Evolutionary conservation across 2,329 filamentous ascomycete species (phyloP), one percentile per base, ranked within the genome.

Genomic region (Venturia asperata): DNA sequence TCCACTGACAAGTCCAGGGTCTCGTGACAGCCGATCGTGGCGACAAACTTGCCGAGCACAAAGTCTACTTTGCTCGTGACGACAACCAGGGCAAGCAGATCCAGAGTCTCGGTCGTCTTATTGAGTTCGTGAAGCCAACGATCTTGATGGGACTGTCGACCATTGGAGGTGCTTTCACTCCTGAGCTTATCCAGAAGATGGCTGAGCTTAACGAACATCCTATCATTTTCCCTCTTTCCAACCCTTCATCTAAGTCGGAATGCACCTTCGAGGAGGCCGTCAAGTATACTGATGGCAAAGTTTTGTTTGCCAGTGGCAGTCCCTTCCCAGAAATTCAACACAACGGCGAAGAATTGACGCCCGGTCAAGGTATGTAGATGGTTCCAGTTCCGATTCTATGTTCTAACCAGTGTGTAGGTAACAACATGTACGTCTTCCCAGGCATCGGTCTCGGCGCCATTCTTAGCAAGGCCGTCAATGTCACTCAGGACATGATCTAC

Each of bases 401-500:
- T 67, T 79, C 80, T 62, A 81, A 86, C 69, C 89, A 85, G 42
- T 88, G 90, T 77, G 88, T 91, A 80, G 92, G 93, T 69, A 92
- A 92, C 83, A 87, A 88, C 80, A 88, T 89, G 81, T 97, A 97
- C 75, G 90, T 99, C 67, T 99, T 99, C 87, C 94, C 94, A 0
- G 94, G 93, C 72, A 89, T 97, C 67, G 94, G 94, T 66, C 86
- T 97, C 39, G 94, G 92, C 67, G 90, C 93, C 69, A 97, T 97
- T 74, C 85, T 97, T 61, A 87, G 88, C 79, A 95, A 97, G 82
- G 85, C 92, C 15, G 87, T 90, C 69, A 87, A 87, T 71, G 83
- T 97, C 70, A 97, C 93, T 5, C 91, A 97, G 75, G 86, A 88
- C 77, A 99, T 99, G 94, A 92, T 99, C 73, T 97, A 97, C 80